These are phyloP conservation scores for Hyaloperonospora brassicae DNA, from an alignment of 352 stramenopile species.

Conservation along the genomic window DNA sequence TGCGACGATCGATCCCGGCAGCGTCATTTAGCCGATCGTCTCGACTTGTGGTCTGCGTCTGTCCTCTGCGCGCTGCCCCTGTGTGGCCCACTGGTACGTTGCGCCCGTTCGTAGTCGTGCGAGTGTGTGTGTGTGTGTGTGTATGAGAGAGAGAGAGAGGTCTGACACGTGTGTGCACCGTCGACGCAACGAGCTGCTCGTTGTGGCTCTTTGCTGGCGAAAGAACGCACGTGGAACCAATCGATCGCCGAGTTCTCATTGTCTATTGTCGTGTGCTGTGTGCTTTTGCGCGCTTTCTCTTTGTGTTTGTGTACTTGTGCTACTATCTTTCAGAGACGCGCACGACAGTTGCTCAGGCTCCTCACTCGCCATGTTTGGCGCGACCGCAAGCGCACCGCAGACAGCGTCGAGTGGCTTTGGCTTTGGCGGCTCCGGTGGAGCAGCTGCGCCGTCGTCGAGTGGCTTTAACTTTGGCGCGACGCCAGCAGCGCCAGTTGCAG, in stretches of 20 bases:
- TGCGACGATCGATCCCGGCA: background rate
- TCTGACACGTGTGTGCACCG: too few relatives aligned
- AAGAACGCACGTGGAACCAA: too few relatives aligned
- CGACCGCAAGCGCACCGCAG: slow-evolving; percentile 24
- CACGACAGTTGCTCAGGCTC: slow-evolving; percentile 1
- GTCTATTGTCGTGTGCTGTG: background rate
- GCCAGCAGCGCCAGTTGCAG: slow-evolving; percentile 13
- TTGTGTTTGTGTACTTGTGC: slow-evolving; percentile 5
- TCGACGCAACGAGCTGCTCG: too few relatives aligned
- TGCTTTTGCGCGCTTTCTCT: background rate
- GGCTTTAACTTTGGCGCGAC: slow-evolving; percentile 28
- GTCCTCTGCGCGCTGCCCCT: too few relatives aligned
- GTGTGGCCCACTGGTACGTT: too few relatives aligned
- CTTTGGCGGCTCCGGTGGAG: slow-evolving; percentile 27
- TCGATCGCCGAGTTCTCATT: too few relatives aligned
- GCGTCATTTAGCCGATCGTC: too few relatives aligned
- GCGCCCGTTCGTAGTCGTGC: too few relatives aligned
- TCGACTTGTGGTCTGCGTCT: too few relatives aligned
- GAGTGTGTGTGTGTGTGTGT: too few relatives aligned
- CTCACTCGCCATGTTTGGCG: slow-evolving; percentile 39
- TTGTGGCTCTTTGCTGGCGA: too few relatives aligned
- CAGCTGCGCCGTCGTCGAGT: slow-evolving; percentile 12
- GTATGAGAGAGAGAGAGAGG: too few relatives aligned
- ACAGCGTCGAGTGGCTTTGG: slow-evolving; percentile 33
- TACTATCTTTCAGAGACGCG: slow-evolving; percentile 10